Evolutionary conservation across 805 yeast species (phyloP), one percentile per base, ranked within the genome.

Genomic region (Scheffersomyces spartinae): DNA sequence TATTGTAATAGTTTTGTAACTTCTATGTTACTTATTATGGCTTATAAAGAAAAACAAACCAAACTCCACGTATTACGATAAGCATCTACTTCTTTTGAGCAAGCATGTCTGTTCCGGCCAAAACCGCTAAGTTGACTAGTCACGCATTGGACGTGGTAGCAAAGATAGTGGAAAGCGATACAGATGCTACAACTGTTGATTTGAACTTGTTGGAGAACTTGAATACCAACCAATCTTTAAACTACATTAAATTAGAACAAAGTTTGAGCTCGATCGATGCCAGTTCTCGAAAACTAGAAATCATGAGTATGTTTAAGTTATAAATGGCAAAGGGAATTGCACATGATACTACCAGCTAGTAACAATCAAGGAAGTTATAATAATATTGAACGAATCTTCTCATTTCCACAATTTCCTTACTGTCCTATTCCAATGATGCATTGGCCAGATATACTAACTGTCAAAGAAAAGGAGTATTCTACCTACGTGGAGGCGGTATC

Each of bases 201-300:
- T 43, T 60, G 33, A 54, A 49, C 31, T 43, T 60, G 15, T 32
- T 60, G 17, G 54, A 49, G 21, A 60, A 60, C 31, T 41, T 60
- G 24, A 60, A 60, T 32, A 60, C 67, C n/a, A 60, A 60, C 38
- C 67, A 60, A 34, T 53, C 63, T 10, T 43, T 60, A 32, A 60
- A 60, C 32, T 60, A 60, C 36, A 58, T 60, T 31, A 57, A 58
- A 36, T 34, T 60, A 15, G 63, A 56, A 28, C 53, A 55, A 35
- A 49, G 47, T 17, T 37, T 59, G 10, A 43, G 41, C 23, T 27
- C 29, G 9, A 27, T 57, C 13, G 64, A 55, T 22, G 33, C 32
- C 13, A 47, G 49, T 25, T 32, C 49, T 2, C 31, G 39, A 4
- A 36, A 39, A 8, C 33, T 50, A 23, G 28, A 32, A 24, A 26